Conservation (phyloP, 768 basidiomycete genomes). For the Zangia roseola region DNA sequence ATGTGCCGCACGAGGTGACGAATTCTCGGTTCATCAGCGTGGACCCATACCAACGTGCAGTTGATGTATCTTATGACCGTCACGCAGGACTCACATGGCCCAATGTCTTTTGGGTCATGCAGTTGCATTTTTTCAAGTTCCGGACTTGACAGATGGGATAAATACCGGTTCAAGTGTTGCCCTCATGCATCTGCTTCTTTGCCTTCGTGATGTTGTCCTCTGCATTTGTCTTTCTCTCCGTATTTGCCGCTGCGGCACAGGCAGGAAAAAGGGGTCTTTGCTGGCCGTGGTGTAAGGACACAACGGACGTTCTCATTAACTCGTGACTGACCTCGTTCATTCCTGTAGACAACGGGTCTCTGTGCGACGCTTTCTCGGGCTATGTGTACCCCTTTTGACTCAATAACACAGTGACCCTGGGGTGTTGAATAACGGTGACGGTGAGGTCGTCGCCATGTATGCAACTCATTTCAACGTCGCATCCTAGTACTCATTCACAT, state of each 20-base stretch:
- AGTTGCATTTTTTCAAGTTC: neutral
- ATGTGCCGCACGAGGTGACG: neutral
- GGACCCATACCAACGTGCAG: neutral
- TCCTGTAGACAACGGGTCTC: slow-evolving; percentile 25
- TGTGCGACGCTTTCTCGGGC: slow-evolving; percentile 22
- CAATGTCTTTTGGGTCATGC: neutral
- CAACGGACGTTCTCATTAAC: neutral
- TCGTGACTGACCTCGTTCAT: neutral
- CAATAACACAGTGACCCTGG: slow-evolving; percentile 25
- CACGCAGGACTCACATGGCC: neutral
- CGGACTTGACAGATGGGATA: slow-evolving; percentile 1
- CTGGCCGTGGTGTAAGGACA: slow-evolving; percentile 35
- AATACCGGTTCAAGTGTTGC: slow-evolving; percentile 6
- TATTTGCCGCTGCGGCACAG: slow-evolving; percentile 18
- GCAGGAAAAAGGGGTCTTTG: slow-evolving; percentile 40
- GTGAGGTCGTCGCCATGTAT: slow-evolving; percentile 36
- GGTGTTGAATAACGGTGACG: slow-evolving; percentile 32
- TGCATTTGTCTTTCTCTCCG: slow-evolving; percentile 14
- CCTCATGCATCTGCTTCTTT: neutral
- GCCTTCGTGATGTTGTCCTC: slow-evolving; percentile 17
- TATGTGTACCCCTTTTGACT: neutral
- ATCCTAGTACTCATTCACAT: neutral
- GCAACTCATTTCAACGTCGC: neutral
- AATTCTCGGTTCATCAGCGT: neutral
- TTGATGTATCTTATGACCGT: neutral